Evolutionary conservation across 1,139 yeast species (phyloP), one percentile per base, ranked within the genome.

Genomic region (Cylindricascospora bacillispora): DNA sequence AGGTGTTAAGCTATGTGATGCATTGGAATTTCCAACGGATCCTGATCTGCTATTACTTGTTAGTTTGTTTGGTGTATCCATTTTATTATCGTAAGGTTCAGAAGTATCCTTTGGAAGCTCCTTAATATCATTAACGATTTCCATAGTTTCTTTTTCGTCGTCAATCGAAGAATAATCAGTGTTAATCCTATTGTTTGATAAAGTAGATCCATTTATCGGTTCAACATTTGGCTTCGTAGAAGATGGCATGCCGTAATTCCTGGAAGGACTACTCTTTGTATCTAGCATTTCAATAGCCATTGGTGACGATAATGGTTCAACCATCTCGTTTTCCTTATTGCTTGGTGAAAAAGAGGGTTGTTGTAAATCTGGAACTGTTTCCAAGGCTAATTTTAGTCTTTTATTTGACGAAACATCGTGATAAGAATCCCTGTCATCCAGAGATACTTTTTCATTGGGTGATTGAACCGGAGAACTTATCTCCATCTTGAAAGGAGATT

Each of bases 321-420:
- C 19, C 16, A 22, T 28, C 15, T 30, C 26, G 24, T 28, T 29
- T 6, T 18, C 6, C 4, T 11, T 15, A 10, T 18, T 18, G 9
- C 10, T 18, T 18, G 21, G 21, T 18, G 21, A 18, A n/a, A n/a
- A n/a, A n/a, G n/a, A 6, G 6, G 21, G 19, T 21, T 22, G n/a
- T n/a, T n/a, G n/a, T 18, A 38, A 20, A 27, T 34, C 29, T 4
- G 45, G 48, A 4, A 38, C 39, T 11, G 28, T 16, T 15, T 36
- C 36, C 13, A 40, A 25, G 17, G 38, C 37, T 13, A 44, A 17
- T 22, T 35, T 43, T 26, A 38, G 25, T 15, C 29, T 35, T 18
- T 41, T 41, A n/a, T 31, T 25, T 29, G 52, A 54, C 5, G 37
- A 38, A n/a, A n/a, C n/a, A n/a, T n/a, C n/a, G n/a, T n/a, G n/a